Percentiles rank a stretch among this genome's conserved stretches.
These are phyloP conservation scores for Purshia tridentata DNA, from an alignment of 306 rosid genomes.

Conservation along the genomic window DNA sequence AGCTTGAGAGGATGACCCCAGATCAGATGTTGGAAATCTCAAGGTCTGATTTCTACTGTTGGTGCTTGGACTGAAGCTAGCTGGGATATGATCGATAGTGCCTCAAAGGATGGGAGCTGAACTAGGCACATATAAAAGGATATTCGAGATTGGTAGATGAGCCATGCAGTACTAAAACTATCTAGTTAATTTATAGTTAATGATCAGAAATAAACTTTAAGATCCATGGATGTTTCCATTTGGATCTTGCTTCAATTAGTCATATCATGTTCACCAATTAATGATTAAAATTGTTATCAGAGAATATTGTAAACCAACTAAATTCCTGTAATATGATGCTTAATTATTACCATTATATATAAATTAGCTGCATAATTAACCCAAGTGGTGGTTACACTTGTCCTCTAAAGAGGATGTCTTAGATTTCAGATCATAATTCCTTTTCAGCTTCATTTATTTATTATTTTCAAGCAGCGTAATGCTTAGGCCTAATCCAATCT, in stretches of 20 bases:
- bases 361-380: too few relatives aligned
- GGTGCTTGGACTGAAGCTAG: slow-evolving; percentile 75
- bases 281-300: too few relatives aligned
- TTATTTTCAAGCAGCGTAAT: too few relatives aligned
- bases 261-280: not conserved
- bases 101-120: not conserved
- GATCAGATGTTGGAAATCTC: slow-evolving; percentile 79
- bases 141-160: not conserved
- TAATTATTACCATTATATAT: too few relatives aligned
- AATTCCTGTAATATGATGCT: not conserved
- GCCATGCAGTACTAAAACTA: not conserved
- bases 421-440: too few relatives aligned
- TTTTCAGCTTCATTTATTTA: too few relatives aligned
- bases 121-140: not conserved
- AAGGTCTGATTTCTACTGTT: slow-evolving; percentile 89
- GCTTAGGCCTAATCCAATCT: too few relatives aligned
- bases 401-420: too few relatives aligned
- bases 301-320: too few relatives aligned
- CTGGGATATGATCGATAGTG: not conserved
- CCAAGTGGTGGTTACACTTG: too few relatives aligned
- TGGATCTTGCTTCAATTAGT: not conserved
- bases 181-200: not conserved
- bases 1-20: slow-evolving; percentile 82
- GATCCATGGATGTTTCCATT: not conserved
- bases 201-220: not conserved